A percentile compares a stretch with the other conserved stretches of the same genome.
These are phyloP conservation scores for Suhomyces chickasaworum DNA, from an alignment of 1,139 yeast species.

Conservation along the genomic window DNA sequence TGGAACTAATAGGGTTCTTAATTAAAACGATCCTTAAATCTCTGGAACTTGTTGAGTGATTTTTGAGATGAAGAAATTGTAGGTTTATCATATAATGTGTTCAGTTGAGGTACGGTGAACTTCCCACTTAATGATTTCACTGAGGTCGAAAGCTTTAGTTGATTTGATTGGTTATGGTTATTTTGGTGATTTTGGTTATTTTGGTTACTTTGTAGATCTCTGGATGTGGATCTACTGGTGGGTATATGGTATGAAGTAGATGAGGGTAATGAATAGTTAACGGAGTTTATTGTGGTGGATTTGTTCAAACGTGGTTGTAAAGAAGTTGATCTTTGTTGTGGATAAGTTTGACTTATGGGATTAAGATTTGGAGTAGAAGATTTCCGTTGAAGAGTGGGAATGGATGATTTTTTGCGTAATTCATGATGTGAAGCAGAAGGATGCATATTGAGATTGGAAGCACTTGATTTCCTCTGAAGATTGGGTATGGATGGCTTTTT, in stretches of 20 bases:
- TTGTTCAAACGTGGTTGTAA: slow-evolving; percentile 3
- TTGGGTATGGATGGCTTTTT: slow-evolving; percentile 22
- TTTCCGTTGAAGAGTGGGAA: slow-evolving; percentile 21
- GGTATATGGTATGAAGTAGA: slow-evolving; percentile 1
- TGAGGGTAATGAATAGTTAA: background rate
- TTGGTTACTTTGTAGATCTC: background rate
- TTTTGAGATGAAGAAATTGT: slow-evolving; percentile 51
- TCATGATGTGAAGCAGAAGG: slow-evolving; percentile 9
- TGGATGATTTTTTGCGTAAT: slow-evolving; percentile 20
- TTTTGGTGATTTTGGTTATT: too few species aligned
- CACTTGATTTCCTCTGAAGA: slow-evolving; percentile 24
- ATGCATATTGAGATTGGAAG: slow-evolving; percentile 16
- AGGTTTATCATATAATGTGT: slow-evolving; percentile 40
- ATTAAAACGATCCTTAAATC: slow-evolving; percentile 33
- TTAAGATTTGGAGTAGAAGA: slow-evolving; percentile 10
- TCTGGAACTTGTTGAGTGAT: slow-evolving; percentile 31
- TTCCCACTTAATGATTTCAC: slow-evolving; percentile 13
- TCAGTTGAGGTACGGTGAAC: slow-evolving; percentile 24
- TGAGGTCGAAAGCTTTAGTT: slow-evolving; percentile 9
- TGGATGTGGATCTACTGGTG: slow-evolving; percentile 2
- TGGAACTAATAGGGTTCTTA: background rate
- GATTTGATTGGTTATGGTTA: too few species aligned
- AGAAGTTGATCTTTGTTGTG: background rate
- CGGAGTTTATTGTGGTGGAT: background rate
- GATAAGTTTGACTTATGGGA: background rate